Percentiles rank a stretch among this genome's conserved stretches.
These are phyloP conservation scores for Circinella umbellata DNA, from an alignment of 371 early-diverging fungal genomes.

Conservation along the genomic window DNA sequence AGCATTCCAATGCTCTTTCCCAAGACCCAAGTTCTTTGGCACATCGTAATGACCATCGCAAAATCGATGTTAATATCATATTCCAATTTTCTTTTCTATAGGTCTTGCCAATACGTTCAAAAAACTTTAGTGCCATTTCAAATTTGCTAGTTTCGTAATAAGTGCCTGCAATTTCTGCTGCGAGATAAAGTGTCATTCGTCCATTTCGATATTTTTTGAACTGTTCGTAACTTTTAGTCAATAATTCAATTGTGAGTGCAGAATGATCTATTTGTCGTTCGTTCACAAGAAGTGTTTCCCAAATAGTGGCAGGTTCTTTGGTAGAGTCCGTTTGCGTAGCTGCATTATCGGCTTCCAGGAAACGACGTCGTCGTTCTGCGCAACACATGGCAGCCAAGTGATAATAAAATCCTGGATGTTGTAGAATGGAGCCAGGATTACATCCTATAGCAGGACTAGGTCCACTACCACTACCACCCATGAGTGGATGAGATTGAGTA, in stretches of 20 bases:
- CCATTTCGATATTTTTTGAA: slow-evolving; percentile 77
- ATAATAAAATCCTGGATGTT: slow-evolving; percentile 89
- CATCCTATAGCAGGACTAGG: slow-evolving; percentile 25
- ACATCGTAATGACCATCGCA: slow-evolving; percentile 72
- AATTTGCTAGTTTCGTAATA: slow-evolving; percentile 79
- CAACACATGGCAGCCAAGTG: slow-evolving; percentile 79
- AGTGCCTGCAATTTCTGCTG: slow-evolving; percentile 86
- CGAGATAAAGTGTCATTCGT: slow-evolving; percentile 84
- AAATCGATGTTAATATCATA: slow-evolving; percentile 68
- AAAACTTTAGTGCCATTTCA: slow-evolving; percentile 89
- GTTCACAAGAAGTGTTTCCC: slow-evolving; percentile 12
- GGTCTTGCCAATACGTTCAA: slow-evolving; percentile 86
- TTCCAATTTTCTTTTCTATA: slow-evolving; percentile 89
- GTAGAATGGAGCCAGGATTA: slow-evolving; percentile 72
- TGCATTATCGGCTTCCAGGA: slow-evolving; percentile 45
- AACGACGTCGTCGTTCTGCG: slow-evolving; percentile 71
- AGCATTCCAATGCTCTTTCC: slow-evolving; percentile 68
- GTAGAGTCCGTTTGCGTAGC: background rate
- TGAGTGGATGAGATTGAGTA: slow-evolving; percentile 29
- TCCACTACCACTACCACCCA: slow-evolving; percentile 12
- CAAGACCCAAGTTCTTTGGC: slow-evolving; percentile 70
- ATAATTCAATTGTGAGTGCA: slow-evolving; percentile 71
- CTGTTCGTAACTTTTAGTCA: slow-evolving; percentile 89
- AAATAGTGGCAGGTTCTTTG: slow-evolving; percentile 8
- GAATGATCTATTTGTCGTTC: slow-evolving; percentile 73